Evolutionary conservation across 2,329 filamentous ascomycete genomes (phyloP).

Genomic region (Aspergillus brunneoviolaceus): DNA sequence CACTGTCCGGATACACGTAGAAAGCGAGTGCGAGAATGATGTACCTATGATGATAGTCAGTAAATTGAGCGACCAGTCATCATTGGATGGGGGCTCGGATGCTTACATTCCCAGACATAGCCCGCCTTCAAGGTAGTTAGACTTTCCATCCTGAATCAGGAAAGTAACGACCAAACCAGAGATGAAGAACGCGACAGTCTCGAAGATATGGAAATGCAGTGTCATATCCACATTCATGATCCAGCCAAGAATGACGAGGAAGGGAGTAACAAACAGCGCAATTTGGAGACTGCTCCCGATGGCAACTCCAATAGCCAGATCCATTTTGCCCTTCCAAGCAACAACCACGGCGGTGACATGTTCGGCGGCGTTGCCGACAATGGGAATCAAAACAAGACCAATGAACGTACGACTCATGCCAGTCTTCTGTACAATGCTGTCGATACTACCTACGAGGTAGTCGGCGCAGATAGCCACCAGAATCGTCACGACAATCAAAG

Average conservation of each 20-base stretch:
- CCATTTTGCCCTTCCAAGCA: slow-evolving; percentile 69
- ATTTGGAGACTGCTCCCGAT: slow-evolving; percentile 83
- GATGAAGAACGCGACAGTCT: slow-evolving; percentile 75
- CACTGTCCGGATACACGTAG: slow-evolving; percentile 50
- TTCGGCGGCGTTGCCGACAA: slow-evolving; percentile 81
- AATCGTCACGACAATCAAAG: slow-evolving; percentile 68
- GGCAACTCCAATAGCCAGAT: slow-evolving; percentile 71
- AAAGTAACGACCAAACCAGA: slow-evolving; percentile 71
- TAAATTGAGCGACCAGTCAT: slow-evolving; percentile 3
- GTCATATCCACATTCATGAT: slow-evolving; percentile 71
- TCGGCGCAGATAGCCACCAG: slow-evolving; percentile 73
- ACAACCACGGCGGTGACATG: slow-evolving; percentile 81
- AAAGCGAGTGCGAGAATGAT: slow-evolving; percentile 50
- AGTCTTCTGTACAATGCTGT: slow-evolving; percentile 66
- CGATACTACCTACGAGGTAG: slow-evolving; percentile 74
- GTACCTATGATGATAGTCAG: slow-evolving; percentile 31
- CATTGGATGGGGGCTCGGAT: not conserved
- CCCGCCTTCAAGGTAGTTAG: slow-evolving; percentile 79
- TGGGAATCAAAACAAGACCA: slow-evolving; percentile 75
- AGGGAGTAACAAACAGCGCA: slow-evolving; percentile 75
- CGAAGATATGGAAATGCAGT: slow-evolving; percentile 76
- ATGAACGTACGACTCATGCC: slow-evolving; percentile 79
- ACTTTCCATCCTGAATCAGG: slow-evolving; percentile 77
- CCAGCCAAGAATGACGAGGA: slow-evolving; percentile 78
- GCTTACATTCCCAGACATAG: slow-evolving; percentile 62